phyloP scores from a whole-genome alignment of 331 rosid genomes.

The Rhamnella rubrinervis region DNA sequence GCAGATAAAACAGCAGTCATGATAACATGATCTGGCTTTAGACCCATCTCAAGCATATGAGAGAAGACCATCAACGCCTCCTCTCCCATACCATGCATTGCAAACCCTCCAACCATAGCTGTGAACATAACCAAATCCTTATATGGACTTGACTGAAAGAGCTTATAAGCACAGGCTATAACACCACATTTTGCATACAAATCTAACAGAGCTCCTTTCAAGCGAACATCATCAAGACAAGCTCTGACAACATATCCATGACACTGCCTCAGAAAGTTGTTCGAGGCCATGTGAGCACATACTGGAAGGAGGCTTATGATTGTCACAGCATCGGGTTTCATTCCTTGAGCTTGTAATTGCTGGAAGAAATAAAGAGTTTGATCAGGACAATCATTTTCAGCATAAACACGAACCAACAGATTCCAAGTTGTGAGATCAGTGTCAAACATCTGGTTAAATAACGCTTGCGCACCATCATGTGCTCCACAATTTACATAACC shows the following conservation, averaged over 20 bases:
- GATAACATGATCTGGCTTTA: conserved; percentile 69
- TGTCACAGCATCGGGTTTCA: conserved; percentile 76
- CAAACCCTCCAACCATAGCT: conserved; percentile 79
- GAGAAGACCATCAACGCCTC: conserved; percentile 65
- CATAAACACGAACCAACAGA: conserved; percentile 76
- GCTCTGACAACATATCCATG: conserved; percentile 73
- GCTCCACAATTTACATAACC: conserved; percentile 63
- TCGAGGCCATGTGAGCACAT: conserved; percentile 67
- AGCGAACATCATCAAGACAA: conserved; percentile 51
- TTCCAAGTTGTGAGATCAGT: conserved; percentile 88
- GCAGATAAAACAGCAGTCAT: conserved; percentile 73
- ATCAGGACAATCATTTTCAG: conserved; percentile 63
- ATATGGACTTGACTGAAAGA: conserved; percentile 47
- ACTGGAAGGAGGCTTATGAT: conserved; percentile 78
- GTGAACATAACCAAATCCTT: conserved; percentile 87
- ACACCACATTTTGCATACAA: conserved; percentile 81
- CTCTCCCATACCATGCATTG: conserved; percentile 82
- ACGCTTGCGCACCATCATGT: conserved; percentile 47
- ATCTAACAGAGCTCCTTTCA: conserved; percentile 70
- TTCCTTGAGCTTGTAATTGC: conserved; percentile 59
- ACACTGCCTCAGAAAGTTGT: conserved; percentile 59
- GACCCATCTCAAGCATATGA: conserved; percentile 57
- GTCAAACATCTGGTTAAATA: conserved; percentile 59
- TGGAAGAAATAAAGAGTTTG: conserved; percentile 50
- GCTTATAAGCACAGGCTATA: conserved; percentile 51